These are phyloP conservation scores for Coniella lustricola DNA, from an alignment of 2,329 filamentous ascomycete genomes.

Conservation along the genomic window DNA sequence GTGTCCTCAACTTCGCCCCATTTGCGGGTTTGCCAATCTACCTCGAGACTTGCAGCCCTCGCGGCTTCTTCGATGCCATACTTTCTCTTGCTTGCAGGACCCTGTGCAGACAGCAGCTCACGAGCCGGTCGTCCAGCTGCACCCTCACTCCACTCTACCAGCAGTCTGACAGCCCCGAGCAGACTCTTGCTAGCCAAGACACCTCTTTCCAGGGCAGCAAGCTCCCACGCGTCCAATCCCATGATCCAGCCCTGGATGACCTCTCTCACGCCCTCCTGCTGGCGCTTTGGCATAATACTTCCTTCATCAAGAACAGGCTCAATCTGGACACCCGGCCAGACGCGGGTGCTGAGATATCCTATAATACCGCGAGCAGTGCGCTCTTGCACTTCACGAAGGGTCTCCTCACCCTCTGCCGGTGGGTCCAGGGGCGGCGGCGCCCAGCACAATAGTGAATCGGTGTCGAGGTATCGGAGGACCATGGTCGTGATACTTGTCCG, in stretches of 20 bases:
- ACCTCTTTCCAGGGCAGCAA: constrained; percentile 79
- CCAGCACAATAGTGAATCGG: constrained; percentile 91
- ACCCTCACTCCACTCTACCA: constrained; percentile 83
- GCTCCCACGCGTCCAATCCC: constrained; percentile 67
- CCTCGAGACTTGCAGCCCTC: constrained; percentile 71
- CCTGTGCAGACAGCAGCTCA: constrained; percentile 18
- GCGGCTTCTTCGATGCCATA: constrained; percentile 84
- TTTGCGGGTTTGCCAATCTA: constrained; percentile 78
- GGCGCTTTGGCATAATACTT: constrained; percentile 67
- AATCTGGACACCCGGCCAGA: constrained; percentile 82
- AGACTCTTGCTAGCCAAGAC: constrained; percentile 83
- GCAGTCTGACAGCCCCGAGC: constrained; percentile 64
- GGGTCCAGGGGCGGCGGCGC: constrained; percentile 47
- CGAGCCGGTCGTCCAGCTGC: constrained; percentile 39
- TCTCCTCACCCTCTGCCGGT: constrained; percentile 42
- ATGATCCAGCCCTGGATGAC: constrained; percentile 72
- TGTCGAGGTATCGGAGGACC: constrained; percentile 80
- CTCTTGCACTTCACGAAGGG: constrained; percentile 67
- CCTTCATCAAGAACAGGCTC: constrained; percentile 70
- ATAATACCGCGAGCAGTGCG: constrained; percentile 64
- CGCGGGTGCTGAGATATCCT: constrained; percentile 58
- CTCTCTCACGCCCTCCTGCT: constrained; percentile 67
- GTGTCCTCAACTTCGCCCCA: constrained; percentile 99
- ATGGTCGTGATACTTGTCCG: constrained; percentile 58
- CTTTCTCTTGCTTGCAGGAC: constrained; percentile 23